Evolutionary conservation across 2,329 filamentous ascomycete genomes (phyloP).

Genomic region (Karstenula rhodostoma): DNA sequence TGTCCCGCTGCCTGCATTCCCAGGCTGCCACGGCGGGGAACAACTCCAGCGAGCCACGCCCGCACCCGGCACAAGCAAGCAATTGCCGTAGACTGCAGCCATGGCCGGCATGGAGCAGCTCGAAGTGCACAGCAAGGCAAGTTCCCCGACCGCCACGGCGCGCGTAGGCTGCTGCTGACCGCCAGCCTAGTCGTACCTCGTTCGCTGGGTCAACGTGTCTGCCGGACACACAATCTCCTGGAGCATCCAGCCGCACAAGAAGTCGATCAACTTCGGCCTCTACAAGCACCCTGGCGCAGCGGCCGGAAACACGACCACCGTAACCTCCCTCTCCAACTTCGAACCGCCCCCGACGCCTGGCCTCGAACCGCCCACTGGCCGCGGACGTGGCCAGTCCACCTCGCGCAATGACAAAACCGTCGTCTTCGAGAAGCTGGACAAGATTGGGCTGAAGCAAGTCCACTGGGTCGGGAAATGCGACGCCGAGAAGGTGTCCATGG

Average conservation of each 20-base stretch:
- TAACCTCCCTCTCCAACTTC: constrained; percentile 45
- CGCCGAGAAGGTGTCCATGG: constrained; percentile 92
- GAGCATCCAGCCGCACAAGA: constrained; percentile 97
- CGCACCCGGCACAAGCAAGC: neutral
- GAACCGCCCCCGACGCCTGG: constrained; percentile 48
- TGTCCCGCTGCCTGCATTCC: constrained; percentile 16
- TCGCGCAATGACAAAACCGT: constrained; percentile 75
- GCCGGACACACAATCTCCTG: constrained; percentile 93
- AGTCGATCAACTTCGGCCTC: constrained; percentile 97
- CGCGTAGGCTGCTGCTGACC: constrained; percentile 25
- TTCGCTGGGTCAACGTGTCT: constrained; percentile 94
- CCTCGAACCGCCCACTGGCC: constrained; percentile 65
- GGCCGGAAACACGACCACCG: constrained; percentile 54
- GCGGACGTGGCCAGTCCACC: constrained; percentile 61
- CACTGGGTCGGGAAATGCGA: constrained; percentile 94
- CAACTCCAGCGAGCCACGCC: neutral
- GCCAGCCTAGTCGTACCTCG: constrained; percentile 82
- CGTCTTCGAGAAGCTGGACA: constrained; percentile 70
- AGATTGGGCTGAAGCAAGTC: constrained; percentile 68
- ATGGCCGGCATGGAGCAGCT: constrained; percentile 98
- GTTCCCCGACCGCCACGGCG: constrained; percentile 25
- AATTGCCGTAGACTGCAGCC: constrained; percentile 9
- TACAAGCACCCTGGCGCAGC: constrained; percentile 92
- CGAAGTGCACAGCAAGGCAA: constrained; percentile 96
- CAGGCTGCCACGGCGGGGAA: constrained; percentile 19